Evolutionary conservation across 352 stramenopile genomes (phyloP), one percentile per base, ranked within the genome.

Genomic region (Globisporangium irregulare): DNA sequence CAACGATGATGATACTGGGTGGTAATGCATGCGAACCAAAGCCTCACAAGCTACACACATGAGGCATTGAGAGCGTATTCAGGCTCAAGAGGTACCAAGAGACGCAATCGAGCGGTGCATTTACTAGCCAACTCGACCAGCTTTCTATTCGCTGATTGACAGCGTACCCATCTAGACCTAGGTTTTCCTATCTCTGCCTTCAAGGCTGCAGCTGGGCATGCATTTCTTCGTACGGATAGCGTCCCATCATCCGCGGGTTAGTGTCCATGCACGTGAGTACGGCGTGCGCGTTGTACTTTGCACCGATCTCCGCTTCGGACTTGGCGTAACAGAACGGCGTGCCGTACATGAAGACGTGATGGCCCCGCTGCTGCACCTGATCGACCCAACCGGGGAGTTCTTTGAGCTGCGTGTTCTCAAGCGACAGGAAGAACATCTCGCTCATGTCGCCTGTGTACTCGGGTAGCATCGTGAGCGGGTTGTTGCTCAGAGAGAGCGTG

Each of bases 401-500:
- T 1, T 7, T 14, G 4, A 74, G 12, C 10, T 34, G 7, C 10
- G 65, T 74, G 32, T 62, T 60, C 48, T 74, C 69, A 22, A 74
- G 32, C 10, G 41, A 48, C 59, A 69, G 65, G 58, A 56, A 65
- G n/a, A 25, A 46, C 18, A 50, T 24, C 20, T 32, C 41, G 9
- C 24, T 63, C 15, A 25, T 41, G 24, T 64, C 50, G 4, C 57
- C 57, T 3, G 34, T 55, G 27, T 48, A 43, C 9, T 60, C 29
- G 1, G 66, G 48, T 0, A 75, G 41, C 18, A 12, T 53, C 15
- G 1, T 27, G 5, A 75, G 29, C 38, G 70, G 66, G 20, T 75
- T 75, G 50, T 68, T 69, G 20, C 56, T 68, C 22, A 71, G 46
- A 10, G 65, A 36, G 12, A 73, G n/a, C 20, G 50, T 60, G 32